phyloP scores from a whole-genome alignment of 2,329 filamentous ascomycete genomes.

The Fusarium caatingaense region DNA sequence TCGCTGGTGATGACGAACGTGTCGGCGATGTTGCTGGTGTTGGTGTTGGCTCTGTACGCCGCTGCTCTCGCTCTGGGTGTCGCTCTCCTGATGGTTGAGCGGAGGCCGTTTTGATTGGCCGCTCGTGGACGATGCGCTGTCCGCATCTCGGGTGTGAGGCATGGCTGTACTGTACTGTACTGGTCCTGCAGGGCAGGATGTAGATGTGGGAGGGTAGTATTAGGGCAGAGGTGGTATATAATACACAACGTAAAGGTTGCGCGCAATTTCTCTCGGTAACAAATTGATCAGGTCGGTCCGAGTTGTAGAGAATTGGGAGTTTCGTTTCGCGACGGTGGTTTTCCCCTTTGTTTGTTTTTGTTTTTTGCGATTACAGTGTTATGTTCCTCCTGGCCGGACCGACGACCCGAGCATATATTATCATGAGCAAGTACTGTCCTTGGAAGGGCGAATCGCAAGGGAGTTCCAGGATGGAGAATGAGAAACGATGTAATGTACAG shows the following conservation, averaged over 20 bases:
- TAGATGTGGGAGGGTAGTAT: neutral
- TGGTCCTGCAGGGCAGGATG: neutral
- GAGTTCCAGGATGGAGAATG: conserved; percentile 3
- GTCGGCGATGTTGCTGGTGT: conserved; percentile 48
- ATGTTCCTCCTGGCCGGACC: conserved; percentile 35
- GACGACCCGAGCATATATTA: conserved; percentile 28
- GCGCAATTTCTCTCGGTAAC: conserved; percentile 3
- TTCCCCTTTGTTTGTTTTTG: conserved; percentile 16
- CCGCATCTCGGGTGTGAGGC: conserved; percentile 60
- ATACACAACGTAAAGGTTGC: conserved; percentile 24
- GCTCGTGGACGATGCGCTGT: conserved; percentile 59
- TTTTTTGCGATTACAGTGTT: conserved; percentile 30
- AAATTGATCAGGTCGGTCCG: conserved; percentile 13
- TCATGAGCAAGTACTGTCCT: conserved; percentile 29
- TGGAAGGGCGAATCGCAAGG: conserved; percentile 13
- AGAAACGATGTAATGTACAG: conserved; percentile 12
- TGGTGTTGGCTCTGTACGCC: conserved; percentile 49
- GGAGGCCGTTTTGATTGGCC: conserved; percentile 68
- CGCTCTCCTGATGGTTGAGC: conserved; percentile 52
- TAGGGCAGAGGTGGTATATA: conserved; percentile 25
- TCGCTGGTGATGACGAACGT: conserved; percentile 50
- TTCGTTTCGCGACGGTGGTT: conserved; percentile 5
- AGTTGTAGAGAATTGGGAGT: neutral
- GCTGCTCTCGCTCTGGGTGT: conserved; percentile 49
- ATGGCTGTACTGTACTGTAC: conserved; percentile 46